Percentiles rank a stretch among this genome's conserved stretches.
These are phyloP conservation scores for Fusarium brevicatenulatum DNA, from an alignment of 2,329 filamentous ascomycete species.

Conservation along the genomic window DNA sequence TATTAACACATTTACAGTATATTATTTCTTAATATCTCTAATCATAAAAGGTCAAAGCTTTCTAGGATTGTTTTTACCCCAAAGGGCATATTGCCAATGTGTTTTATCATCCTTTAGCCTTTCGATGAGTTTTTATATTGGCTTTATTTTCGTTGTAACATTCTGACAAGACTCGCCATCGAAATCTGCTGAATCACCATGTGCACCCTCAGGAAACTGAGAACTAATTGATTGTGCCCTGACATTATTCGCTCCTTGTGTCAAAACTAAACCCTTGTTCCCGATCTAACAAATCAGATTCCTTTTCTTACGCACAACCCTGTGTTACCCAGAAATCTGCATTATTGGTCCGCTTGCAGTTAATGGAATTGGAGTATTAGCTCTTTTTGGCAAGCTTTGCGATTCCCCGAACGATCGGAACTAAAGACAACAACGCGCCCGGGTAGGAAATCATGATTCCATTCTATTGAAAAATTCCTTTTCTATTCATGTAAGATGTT, in stretches of 20 bases:
- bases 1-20: no score
- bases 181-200: accelerated
- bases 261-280: accelerated
- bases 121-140: accelerated
- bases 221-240: not conserved
- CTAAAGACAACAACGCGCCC: not conserved
- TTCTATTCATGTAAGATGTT: not conserved
- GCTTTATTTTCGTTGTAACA: no score
- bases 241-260: not conserved
- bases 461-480: not conserved
- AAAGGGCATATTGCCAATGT: not conserved
- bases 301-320: not conserved
- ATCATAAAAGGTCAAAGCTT: no score
- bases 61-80: no score
- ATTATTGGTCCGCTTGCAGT: not conserved
- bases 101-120: no score
- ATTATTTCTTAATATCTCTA: no score
- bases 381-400: not conserved
- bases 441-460: not conserved
- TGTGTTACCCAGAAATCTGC: not conserved
- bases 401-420: no score
- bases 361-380: not conserved
- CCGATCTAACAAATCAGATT: not conserved
- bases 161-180: accelerated
- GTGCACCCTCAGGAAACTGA: accelerated